phyloP scores from a whole-genome alignment of 148 eudicot species.

The Chenopodium album region DNA sequence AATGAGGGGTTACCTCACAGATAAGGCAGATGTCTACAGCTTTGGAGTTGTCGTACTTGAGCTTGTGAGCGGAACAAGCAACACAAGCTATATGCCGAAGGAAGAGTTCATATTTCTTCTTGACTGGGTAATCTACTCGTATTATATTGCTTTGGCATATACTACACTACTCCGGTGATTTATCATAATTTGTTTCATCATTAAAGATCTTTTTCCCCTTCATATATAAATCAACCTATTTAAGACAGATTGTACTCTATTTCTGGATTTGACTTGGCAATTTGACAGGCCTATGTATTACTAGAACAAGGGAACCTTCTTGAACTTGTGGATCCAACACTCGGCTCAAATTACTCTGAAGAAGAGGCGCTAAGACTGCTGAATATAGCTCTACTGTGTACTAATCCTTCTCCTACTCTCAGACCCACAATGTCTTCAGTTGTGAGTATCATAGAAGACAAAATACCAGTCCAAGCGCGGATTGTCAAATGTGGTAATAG shows the following conservation, averaged over 20 bases:
- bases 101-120: constrained; percentile 88
- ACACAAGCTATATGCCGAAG: constrained; percentile 67
- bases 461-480: constrained; percentile 55
- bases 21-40: constrained; percentile 92
- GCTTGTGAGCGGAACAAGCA: constrained; percentile 82
- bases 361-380: constrained; percentile 54
- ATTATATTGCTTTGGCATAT: background rate
- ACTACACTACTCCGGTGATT: background rate
- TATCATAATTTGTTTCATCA: background rate
- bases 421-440: constrained; percentile 72
- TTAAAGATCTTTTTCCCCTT: background rate
- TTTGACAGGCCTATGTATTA: constrained; percentile 68
- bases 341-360: constrained; percentile 45
- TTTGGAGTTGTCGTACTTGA: constrained; percentile 77
- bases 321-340: constrained; percentile 68
- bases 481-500: constrained; percentile 33
- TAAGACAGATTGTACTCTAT: background rate
- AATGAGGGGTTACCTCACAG: constrained; percentile 84
- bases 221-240: background rate
- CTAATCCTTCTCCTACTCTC: constrained; percentile 63
- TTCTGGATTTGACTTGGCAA: background rate
- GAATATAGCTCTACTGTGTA: constrained; percentile 56
- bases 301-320: constrained; percentile 83
- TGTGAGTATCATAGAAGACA: constrained; percentile 64
- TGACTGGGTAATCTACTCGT: constrained; percentile 61